Percentiles rank a stretch among this genome's conserved stretches.
phyloP scores from a whole-genome alignment of 1,284 basidiomycete species.

The Pulchroboletus neoregius region DNA sequence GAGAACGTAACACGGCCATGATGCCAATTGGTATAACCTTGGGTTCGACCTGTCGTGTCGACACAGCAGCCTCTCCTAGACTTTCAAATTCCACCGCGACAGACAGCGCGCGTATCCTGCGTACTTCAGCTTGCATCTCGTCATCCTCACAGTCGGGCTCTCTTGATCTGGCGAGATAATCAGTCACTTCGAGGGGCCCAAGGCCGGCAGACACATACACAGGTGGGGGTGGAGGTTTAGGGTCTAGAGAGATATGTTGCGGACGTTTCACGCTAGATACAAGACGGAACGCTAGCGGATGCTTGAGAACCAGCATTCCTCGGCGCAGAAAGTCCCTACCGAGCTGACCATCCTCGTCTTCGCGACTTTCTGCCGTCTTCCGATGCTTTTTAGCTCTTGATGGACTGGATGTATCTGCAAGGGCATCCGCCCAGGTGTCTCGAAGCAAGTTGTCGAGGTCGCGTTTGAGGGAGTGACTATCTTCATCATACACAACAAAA shows the following conservation, averaged over 20 bases:
- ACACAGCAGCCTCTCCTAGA: constrained; percentile 11
- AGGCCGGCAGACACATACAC: constrained; percentile 34
- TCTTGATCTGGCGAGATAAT: constrained; percentile 33
- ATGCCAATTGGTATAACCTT: constrained; percentile 15
- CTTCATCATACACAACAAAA: constrained; percentile 8
- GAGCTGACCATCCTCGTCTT: background rate
- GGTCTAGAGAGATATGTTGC: constrained; percentile 37
- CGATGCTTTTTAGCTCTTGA: constrained; percentile 1
- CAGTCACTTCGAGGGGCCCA: constrained; percentile 20
- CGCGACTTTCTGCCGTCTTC: background rate
- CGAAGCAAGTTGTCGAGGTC: constrained; percentile 25
- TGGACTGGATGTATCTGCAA: constrained; percentile 1
- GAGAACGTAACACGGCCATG: background rate
- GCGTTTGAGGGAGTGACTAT: constrained; percentile 13
- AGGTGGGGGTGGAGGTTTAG: constrained; percentile 36
- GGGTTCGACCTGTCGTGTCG: background rate
- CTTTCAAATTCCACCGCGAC: constrained; percentile 37
- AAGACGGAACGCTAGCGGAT: constrained; percentile 19
- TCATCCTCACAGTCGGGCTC: constrained; percentile 47
- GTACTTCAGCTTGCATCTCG: constrained; percentile 36
- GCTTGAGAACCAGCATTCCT: background rate
- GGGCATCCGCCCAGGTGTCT: constrained; percentile 17
- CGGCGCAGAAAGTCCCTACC: constrained; percentile 4
- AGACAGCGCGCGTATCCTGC: constrained; percentile 35
- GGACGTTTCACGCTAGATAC: constrained; percentile 38